Percentiles rank a stretch among this genome's conserved stretches.
Evolutionary conservation across 345 rosid genomes (phyloP).

Genomic region (Raphanus raphanistrum): DNA sequence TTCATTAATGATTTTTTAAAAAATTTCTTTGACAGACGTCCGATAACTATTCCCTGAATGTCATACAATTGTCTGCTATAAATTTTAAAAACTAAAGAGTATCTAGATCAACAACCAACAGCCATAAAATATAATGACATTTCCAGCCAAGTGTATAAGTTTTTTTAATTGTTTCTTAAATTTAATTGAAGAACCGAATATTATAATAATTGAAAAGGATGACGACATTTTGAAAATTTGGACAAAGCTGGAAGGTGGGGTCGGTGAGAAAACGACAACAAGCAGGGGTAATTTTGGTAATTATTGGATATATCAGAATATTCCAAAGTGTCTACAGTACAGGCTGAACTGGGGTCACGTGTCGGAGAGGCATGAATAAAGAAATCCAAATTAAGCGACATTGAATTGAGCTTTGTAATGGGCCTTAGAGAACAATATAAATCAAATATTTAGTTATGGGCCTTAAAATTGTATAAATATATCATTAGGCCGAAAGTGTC

Average conservation of each 20-base stretch:
- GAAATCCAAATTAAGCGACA: not conserved
- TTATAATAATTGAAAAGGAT: not conserved
- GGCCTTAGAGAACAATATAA: slow-evolving; percentile 1
- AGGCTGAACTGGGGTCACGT: slow-evolving; percentile 28
- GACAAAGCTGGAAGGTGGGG: slow-evolving; percentile 35
- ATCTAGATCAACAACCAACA: slow-evolving; percentile 43
- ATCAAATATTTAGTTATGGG: not conserved
- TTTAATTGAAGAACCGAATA: slow-evolving; percentile 17
- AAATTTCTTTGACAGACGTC: not conserved
- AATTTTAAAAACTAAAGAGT: not conserved
- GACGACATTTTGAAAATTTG: slow-evolving; percentile 29
- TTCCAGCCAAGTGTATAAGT: slow-evolving; percentile 27
- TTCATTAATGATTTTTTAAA: not conserved
- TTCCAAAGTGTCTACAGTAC: slow-evolving; percentile 21
- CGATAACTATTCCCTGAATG: slow-evolving; percentile 23
- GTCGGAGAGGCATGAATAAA: slow-evolving; percentile 21
- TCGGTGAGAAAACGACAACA: slow-evolving; percentile 30
- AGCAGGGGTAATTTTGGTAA: slow-evolving; percentile 8
- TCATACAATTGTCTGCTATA: slow-evolving; percentile 31
- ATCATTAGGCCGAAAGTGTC: not conserved
- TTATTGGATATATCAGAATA: slow-evolving; percentile 23
- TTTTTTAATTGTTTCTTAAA: not conserved
- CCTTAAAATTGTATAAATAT: not conserved
- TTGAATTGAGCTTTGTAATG: not conserved
- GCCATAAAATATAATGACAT: slow-evolving; percentile 31